Evolutionary conservation across 768 basidiomycete genomes (phyloP), one percentile per base, ranked within the genome.

Genomic region (Rickenella mellea): DNA sequence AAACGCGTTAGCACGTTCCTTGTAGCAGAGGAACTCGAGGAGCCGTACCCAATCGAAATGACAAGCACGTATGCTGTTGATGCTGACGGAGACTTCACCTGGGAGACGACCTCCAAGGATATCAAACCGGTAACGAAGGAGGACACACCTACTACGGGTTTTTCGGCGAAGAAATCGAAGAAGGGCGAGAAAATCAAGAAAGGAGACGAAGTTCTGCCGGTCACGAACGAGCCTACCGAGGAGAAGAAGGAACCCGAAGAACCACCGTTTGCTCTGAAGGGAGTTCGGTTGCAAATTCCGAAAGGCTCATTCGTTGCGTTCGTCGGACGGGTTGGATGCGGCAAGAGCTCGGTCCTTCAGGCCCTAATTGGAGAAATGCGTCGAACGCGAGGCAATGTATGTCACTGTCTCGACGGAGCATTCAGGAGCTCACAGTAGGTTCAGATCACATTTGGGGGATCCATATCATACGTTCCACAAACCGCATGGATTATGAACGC

Each of bases 271-370:
- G 61, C 66, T 41, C 53, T 81, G 40, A 64, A 59, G 32, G 58
- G 67, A 45, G 53, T 81, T 41, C 63, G 68, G 42, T 47, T 80
- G 26, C 50, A 54, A 37, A 55, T 79, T 29, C 66, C 66, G 2
- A 66, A 59, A 44, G 82, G 83, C 11, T 63, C 78, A 27, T 75
- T 86, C 24, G 67, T 84, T 7, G 80, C 76, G 1, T 74, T 87
- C 21, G 79, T 87, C 15, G 85, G 85, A 14, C 68, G 72, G 9
- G 79, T 87, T 26, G 84, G 84, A 0, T 76, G 74, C 29, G 85
- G 85, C 24, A 86, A 86, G 78, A 79, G 70, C 45, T 75, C 71
- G 2, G 50, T 78, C 26, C 57, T 79, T 1, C 71, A 76, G 48
- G 70, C 71, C 1, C 47, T 81, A 31, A 69, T 80, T 27, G 78